These are phyloP conservation scores for Cenococcum geophilum DNA, from an alignment of 495 filamentous ascomycete species.

Conservation along the genomic window DNA sequence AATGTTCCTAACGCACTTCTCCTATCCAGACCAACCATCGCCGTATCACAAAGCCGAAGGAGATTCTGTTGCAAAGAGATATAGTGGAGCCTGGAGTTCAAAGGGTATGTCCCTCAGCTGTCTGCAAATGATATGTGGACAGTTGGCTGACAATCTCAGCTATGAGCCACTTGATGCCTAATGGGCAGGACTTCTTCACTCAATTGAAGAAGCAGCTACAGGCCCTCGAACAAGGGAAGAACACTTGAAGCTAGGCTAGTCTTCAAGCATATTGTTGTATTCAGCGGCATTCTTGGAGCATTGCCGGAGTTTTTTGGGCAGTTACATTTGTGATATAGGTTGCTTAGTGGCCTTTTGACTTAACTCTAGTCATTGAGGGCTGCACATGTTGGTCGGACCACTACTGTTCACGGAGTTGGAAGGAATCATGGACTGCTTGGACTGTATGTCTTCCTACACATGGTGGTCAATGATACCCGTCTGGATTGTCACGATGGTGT, in stretches of 20 bases:
- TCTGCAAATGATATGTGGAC: background rate
- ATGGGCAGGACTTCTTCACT: slow-evolving; percentile 29
- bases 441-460: background rate
- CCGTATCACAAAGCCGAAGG: slow-evolving; percentile 28
- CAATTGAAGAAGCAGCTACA: slow-evolving; percentile 14
- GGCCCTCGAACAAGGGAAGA: background rate
- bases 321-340: background rate
- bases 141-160: background rate
- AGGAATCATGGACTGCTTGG: background rate
- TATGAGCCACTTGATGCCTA: slow-evolving; percentile 29
- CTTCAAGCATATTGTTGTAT: slow-evolving; percentile 2
- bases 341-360: background rate
- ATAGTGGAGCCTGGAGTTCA: slow-evolving; percentile 28
- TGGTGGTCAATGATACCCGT: background rate
- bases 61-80: slow-evolving; percentile 27
- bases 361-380: background rate
- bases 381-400: background rate
- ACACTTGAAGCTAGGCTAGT: background rate
- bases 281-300: slow-evolving; percentile 8
- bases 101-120: slow-evolving; percentile 16
- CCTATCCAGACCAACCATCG: slow-evolving; percentile 19
- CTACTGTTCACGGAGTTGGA: background rate
- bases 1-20: slow-evolving; percentile 7
- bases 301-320: slow-evolving; percentile 6
- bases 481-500: background rate